Evolutionary conservation across 768 basidiomycete genomes (phyloP).

Genomic region (Obba rivulosa): DNA sequence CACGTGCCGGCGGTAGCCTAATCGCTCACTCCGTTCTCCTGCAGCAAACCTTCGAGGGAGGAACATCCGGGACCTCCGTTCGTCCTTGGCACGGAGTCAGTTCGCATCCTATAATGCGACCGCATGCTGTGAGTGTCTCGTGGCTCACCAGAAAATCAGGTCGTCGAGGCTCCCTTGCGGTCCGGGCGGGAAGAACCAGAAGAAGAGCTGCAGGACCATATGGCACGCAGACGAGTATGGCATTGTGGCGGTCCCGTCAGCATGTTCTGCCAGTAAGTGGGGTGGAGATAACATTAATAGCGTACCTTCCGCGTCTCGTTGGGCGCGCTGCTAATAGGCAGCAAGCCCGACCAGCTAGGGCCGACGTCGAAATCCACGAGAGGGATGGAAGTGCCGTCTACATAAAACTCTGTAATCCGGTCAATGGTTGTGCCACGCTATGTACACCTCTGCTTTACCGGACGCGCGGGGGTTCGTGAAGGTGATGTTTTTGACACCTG

Average conservation of each 20-base stretch:
- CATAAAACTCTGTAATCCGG: conserved; percentile 52
- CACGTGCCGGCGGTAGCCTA: conserved; percentile 11
- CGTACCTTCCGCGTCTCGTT: conserved; percentile 65
- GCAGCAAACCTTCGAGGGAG: conserved; percentile 62
- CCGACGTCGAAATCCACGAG: conserved; percentile 70
- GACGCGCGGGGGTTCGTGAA: conserved; percentile 65
- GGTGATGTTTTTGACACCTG: conserved; percentile 55
- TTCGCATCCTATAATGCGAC: not conserved
- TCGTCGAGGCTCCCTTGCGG: conserved; percentile 68
- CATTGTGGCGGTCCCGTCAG: not conserved
- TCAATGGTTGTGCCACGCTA: not conserved
- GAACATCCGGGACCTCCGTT: conserved; percentile 75
- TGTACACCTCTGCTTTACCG: conserved; percentile 35
- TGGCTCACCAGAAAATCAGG: conserved; percentile 63
- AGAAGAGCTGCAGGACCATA: conserved; percentile 50
- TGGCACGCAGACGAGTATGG: not conserved
- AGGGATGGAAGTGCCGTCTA: conserved; percentile 61
- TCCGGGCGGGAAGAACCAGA: conserved; percentile 82
- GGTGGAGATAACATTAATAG: not conserved
- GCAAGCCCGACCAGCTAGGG: conserved; percentile 68
- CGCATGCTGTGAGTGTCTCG: conserved; percentile 10
- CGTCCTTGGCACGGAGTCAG: not conserved
- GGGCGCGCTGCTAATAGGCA: conserved; percentile 57
- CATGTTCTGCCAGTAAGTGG: not conserved
- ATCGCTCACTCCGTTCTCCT: conserved; percentile 65